phyloP scores from a whole-genome alignment of 2,329 filamentous ascomycete genomes.

The Aulographum hederae region DNA sequence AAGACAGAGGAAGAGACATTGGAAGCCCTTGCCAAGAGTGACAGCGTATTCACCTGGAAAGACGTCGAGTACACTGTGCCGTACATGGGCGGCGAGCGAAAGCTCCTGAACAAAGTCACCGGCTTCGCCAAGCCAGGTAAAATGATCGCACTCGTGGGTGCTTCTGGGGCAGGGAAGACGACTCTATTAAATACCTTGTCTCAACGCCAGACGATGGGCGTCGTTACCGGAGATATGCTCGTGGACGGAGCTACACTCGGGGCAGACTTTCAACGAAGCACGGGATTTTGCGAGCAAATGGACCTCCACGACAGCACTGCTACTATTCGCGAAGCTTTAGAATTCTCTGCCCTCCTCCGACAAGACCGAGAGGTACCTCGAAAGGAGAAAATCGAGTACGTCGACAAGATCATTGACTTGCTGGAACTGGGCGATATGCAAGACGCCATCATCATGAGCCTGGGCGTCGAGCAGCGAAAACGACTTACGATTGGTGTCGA shows the following conservation, averaged over 20 bases:
- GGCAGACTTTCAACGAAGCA: slow-evolving; percentile 46
- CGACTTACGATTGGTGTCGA: slow-evolving; percentile 58
- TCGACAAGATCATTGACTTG: slow-evolving; percentile 46
- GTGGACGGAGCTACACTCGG: slow-evolving; percentile 47
- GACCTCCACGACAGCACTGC: slow-evolving; percentile 52
- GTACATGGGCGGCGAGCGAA: slow-evolving; percentile 41
- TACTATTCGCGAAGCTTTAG: slow-evolving; percentile 48
- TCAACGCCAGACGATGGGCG: slow-evolving; percentile 49
- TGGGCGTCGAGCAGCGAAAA: slow-evolving; percentile 54
- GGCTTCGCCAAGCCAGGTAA: slow-evolving; percentile 67
- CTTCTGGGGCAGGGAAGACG: slow-evolving; percentile 68
- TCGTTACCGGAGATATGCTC: slow-evolving; percentile 51
- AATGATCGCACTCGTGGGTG: slow-evolving; percentile 68
- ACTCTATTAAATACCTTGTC: slow-evolving; percentile 63
- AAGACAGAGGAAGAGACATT: slow-evolving; percentile 21
- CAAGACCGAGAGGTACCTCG: slow-evolving; percentile 36
- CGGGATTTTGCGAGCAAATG: slow-evolving; percentile 55
- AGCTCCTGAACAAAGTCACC: slow-evolving; percentile 49
- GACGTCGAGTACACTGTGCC: slow-evolving; percentile 57
- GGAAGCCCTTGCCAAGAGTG: slow-evolving; percentile 33
- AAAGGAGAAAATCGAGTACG: slow-evolving; percentile 46
- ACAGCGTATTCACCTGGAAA: slow-evolving; percentile 53
- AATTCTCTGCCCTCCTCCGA: slow-evolving; percentile 48
- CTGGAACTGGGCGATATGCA: slow-evolving; percentile 47
- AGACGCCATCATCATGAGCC: slow-evolving; percentile 45